Base-by-base conservation (phyloP, 805 yeast species). In the Danielozyma ontarioensis region DNA sequence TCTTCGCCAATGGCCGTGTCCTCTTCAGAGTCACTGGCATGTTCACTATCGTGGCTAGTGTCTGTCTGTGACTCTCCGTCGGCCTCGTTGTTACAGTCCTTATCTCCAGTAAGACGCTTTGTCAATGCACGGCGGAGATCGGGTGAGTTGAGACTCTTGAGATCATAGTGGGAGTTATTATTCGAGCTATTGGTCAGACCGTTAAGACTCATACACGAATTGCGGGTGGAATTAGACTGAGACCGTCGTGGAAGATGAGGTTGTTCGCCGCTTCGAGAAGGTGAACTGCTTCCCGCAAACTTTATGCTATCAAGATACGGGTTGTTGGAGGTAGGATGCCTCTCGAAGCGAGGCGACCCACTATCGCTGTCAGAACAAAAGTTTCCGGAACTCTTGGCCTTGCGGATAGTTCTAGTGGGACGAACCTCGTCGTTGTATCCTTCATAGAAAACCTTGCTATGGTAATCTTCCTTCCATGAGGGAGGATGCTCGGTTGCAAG, bases 381-480 rank as follows among this genome's bases (percentile, higher is more conserved):
- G 35, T 59, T 64, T 1, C 59, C 58, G 2, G 68, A 58, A 30
- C 67, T 60, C 33, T 46, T 53, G 1, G 68, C 64, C 29, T 62
- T 60, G 4, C 63, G 48, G 18, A 50, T 46, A 13, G 28, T 38
- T 13, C 30, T 41, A 27, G 25, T 34, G 19, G 28, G 31, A 16
- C 15, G 15, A 2, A 8, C 12, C 13, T 18, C 36, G 11, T 29
- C 30, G 14, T 12, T 17, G 14, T 29, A 35, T 10, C 35, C 36
- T 25, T 29, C 35, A 3, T 34, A 19, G 22, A 6, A 6, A 10
- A 19, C 22, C 22, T 10, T 6, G 22, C n/a, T n/a, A n/a, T n/a
- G n/a, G n/a, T n/a, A n/a, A n/a, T n/a, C n/a, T n/a, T n/a, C n/a
- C n/a, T n/a, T n/a, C n/a, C n/a, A n/a, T n/a, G n/a, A n/a, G n/a